Evolutionary conservation across 2,329 filamentous ascomycete genomes (phyloP), one percentile per base, ranked within the genome.

Genomic region (Sclerotinia spermophila): DNA sequence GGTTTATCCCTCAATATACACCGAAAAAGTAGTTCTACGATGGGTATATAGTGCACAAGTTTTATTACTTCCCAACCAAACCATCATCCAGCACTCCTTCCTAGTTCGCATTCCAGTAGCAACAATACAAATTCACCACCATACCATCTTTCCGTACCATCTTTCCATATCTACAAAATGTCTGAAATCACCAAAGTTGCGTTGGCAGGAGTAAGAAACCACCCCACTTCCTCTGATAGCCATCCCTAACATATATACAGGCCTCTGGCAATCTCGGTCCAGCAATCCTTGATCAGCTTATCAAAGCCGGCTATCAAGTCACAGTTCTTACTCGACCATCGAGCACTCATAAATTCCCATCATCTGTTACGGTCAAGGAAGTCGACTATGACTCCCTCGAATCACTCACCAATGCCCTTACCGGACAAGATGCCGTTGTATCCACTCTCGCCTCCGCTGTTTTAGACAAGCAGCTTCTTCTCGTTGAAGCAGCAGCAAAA

Each of bases 401-500:
- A 24, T 70, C 69, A 30, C 68, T 74, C 15, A 64, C 61, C 6
- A 80, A 85, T 19, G 72, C 72, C 13, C 71, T 77, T 27, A 71
- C 71, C 40, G 75, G 75, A 6, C 72, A 76, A 55, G 74, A 77
- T 62, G 75, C 60, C 44, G 60, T 77, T 42, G 72, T 77, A 21
- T 76, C 73, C 45, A 74, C 72, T 1, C 67, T 77, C 6, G 67
- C 53, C n/a, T n/a, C 27, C 11, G 27, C 24, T 5, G 71, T 60
- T 19, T 42, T 73, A 13, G 71, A 70, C 13, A 68, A 42, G 77
- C 80, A 59, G 79, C 70, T 70, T 19, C 33, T 81, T 60, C 78
- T 89, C 69, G 83, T 89, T 66, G 84, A 90, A 66, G 88, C 87
- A 1, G 83, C 86, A n/a, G 82, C 86, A 53, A 82, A 83, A 40